Evolutionary conservation across 208 protist genomes (phyloP), one percentile per base, ranked within the genome.

Genomic region (Acanthamoeba comandoni): DNA sequence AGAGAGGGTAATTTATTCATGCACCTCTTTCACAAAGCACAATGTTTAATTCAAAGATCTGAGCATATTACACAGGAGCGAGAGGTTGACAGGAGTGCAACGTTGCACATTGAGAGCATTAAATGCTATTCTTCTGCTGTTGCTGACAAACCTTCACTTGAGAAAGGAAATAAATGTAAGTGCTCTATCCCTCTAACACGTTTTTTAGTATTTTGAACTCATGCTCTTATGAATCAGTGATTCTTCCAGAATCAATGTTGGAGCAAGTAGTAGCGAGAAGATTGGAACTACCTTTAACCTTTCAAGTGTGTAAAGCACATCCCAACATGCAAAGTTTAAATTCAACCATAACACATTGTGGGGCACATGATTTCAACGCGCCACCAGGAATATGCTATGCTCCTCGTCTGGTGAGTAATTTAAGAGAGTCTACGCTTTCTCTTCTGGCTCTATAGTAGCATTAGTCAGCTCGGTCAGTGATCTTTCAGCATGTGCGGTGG

Each of bases 271-370:
- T 62, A 15, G 15, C 55, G 15, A 15, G 55, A 19, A 15, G 19
- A n/a, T 62, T 62, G 55, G 55, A 62, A n/a, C 55, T 62, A 19
- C 55, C 55, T 62, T n/a, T 62, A 15, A 62, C 15, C 55, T 62
- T 62, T 62, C 55, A n/a, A n/a, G 55, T 62, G 55, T 19, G 55
- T n/a, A 62, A 62, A 62, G n/a, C n/a, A n/a, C n/a, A n/a, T n/a
- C n/a, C n/a, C n/a, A n/a, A n/a, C n/a, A n/a, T n/a, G n/a, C n/a
- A n/a, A n/a, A n/a, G n/a, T n/a, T n/a, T n/a, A n/a, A n/a, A n/a
- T n/a, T n/a, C 55, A 62, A 62, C 55, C 55, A 62, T 19, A n/a
- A 62, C 55, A n/a, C 55, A 62, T 62, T 62, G 55, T n/a, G 55
- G 55, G 19, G 55, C n/a, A 19, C n/a, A 19, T 62, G 19, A 62